Percentiles rank a stretch among this genome's conserved stretches.
Conservation (phyloP, 2,329 filamentous ascomycete species). For the Coniochaeta prunicola region DNA sequence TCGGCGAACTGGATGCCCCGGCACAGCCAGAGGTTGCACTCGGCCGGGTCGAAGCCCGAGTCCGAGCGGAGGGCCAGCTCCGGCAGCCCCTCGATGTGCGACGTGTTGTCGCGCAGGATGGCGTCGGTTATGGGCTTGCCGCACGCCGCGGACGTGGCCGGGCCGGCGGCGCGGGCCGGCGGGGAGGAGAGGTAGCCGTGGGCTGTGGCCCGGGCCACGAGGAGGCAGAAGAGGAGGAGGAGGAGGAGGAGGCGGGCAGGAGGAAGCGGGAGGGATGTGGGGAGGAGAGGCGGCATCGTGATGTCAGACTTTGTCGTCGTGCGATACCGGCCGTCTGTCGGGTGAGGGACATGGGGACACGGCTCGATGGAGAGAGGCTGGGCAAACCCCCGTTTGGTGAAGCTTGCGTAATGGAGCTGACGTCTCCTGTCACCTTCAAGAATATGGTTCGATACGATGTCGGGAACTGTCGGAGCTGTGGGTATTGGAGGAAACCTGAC, state of each 20-base stretch:
- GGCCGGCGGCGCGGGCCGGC: slow-evolving; percentile 1
- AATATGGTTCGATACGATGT: neutral
- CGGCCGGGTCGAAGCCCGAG: slow-evolving; percentile 3
- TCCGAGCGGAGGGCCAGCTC: slow-evolving; percentile 2
- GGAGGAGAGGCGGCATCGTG: neutral
- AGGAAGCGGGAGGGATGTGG: neutral
- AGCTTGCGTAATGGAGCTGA: neutral
- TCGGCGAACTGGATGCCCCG: slow-evolving; percentile 20
- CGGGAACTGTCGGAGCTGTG: neutral
- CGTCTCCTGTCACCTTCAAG: neutral
- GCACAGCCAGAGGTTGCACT: slow-evolving; percentile 21
- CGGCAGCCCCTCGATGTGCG: slow-evolving; percentile 10
- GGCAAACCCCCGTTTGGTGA: neutral
- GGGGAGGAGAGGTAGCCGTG: slow-evolving; percentile 6
- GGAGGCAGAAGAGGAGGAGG: neutral
- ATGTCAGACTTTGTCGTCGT: neutral
- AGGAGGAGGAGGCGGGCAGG: neutral
- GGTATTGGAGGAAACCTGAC: neutral
- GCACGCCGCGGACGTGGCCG: neutral
- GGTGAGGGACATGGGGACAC: neutral
- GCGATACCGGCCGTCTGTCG: neutral
- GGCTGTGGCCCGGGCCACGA: neutral
- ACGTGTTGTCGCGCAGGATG: slow-evolving; percentile 8
- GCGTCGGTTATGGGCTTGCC: slow-evolving; percentile 7
- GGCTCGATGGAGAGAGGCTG: neutral